Percentiles rank a stretch among this genome's conserved stretches.
These are phyloP conservation scores for Ensete ventricosum DNA, from an alignment of 176 grass and related monocot genomes.

Conservation along the genomic window DNA sequence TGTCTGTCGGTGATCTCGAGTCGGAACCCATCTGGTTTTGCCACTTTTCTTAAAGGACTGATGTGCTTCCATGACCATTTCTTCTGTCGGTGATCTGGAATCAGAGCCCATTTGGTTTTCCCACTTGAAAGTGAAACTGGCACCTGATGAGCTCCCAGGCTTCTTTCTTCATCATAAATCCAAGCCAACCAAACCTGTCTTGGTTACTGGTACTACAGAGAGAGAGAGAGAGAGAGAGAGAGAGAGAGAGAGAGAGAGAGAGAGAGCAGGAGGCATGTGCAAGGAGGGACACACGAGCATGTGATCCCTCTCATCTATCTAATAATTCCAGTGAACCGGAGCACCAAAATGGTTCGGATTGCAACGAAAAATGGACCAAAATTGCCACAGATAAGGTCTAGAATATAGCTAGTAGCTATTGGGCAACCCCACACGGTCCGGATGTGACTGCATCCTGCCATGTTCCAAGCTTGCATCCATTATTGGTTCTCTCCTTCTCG, in stretches of 20 bases:
- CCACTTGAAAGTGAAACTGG: too few species aligned
- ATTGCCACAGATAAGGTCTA: not conserved
- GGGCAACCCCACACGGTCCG: not conserved
- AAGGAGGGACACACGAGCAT: not conserved
- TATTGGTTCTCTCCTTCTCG: not conserved
- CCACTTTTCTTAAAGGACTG: too few species aligned
- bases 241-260: not conserved
- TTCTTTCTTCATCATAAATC: not conserved
- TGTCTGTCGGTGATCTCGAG: not conserved
- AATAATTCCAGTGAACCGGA: not conserved
- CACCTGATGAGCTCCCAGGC: too few species aligned
- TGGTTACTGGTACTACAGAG: conserved; percentile 1
- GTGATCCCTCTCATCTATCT: conserved; percentile 7
- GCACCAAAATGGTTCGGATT: not conserved
- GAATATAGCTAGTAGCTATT: not conserved
- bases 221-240: not conserved
- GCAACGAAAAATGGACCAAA: too few species aligned
- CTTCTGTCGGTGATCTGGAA: too few species aligned
- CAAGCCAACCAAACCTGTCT: not conserved
- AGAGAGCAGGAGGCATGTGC: conserved; percentile 12
- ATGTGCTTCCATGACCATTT: too few species aligned
- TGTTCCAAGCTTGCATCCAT: not conserved
- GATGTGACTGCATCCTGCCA: not conserved
- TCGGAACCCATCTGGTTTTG: not conserved
- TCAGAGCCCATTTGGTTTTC: too few species aligned